Percentiles rank a stretch among this genome's conserved stretches.
phyloP scores from a whole-genome alignment of 179 eudicot species.

The Heliamphora pulchella region DNA sequence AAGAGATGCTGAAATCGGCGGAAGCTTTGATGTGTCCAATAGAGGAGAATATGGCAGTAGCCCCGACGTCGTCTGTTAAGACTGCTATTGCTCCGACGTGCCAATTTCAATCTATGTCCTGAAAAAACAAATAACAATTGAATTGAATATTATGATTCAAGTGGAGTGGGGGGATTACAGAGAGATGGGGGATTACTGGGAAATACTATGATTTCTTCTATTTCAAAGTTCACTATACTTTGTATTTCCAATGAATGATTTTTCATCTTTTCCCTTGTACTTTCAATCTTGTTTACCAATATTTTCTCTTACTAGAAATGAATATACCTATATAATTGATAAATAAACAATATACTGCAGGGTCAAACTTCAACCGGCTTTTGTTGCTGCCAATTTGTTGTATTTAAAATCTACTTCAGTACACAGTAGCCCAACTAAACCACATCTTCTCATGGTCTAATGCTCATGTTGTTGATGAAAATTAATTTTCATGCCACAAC shows the following conservation, averaged over 20 bases:
- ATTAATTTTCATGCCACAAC: not conserved
- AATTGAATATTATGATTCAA: too few species aligned
- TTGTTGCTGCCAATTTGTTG: not conserved
- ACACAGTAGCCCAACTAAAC: not conserved
- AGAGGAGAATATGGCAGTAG: slow-evolving; percentile 14
- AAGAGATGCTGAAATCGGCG: slow-evolving; percentile 20
- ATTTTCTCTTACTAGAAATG: not conserved
- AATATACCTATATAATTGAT: not conserved
- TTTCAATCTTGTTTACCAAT: not conserved
- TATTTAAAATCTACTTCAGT: not conserved
- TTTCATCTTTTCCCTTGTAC: not conserved
- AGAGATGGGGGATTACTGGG: too few species aligned
- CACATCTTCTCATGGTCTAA: not conserved
- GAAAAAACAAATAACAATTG: not conserved
- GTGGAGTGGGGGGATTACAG: too few species aligned
- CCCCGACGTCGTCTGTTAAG: slow-evolving; percentile 21
- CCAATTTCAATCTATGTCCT: slow-evolving; percentile 31
- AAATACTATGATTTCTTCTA: not conserved
- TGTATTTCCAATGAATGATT: not conserved
- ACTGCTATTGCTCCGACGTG: slow-evolving; percentile 28
- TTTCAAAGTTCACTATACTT: not conserved
- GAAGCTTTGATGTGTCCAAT: slow-evolving; percentile 19
- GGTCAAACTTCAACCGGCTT: not conserved
- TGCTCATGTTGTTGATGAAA: not conserved
- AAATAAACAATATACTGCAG: not conserved